Percentiles rank a stretch among this genome's conserved stretches.
Conservation (phyloP, 1,284 basidiomycete genomes). For the Vanrija sp. region DNA sequence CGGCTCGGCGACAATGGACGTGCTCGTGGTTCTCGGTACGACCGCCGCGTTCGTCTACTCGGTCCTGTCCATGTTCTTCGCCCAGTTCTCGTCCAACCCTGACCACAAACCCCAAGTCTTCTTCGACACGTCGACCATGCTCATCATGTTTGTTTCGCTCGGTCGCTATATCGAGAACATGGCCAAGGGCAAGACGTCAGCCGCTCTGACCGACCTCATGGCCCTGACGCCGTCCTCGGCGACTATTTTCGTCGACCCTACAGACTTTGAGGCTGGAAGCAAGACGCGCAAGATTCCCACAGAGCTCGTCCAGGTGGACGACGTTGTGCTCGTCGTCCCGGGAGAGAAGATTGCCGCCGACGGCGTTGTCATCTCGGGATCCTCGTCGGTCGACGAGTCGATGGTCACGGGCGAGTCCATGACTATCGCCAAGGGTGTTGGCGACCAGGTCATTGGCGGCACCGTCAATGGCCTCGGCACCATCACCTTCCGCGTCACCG, state of each 20-base stretch:
- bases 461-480: constrained; percentile 95
- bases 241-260: constrained; percentile 71
- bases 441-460: constrained; percentile 86
- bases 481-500: constrained; percentile 90
- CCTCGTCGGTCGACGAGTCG: constrained; percentile 89
- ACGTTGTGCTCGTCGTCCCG: constrained; percentile 88
- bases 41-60: constrained; percentile 92
- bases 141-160: constrained; percentile 94
- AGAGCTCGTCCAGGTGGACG: constrained; percentile 90
- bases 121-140: constrained; percentile 98
- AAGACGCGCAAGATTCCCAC: constrained; percentile 86
- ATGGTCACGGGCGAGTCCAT: constrained; percentile 97
- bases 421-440: constrained; percentile 75
- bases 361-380: constrained; percentile 79
- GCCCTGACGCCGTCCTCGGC: constrained; percentile 90
- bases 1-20: constrained; percentile 80
- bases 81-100: constrained; percentile 56
- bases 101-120: constrained; percentile 81
- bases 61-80: constrained; percentile 63
- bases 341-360: constrained; percentile 97
- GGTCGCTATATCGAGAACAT: constrained; percentile 94
- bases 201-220: constrained; percentile 94
- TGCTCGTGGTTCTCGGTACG: constrained; percentile 92
- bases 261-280: constrained; percentile 57
- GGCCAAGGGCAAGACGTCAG: constrained; percentile 95